Percentiles rank a stretch among this genome's conserved stretches.
Conservation (phyloP, 768 basidiomycete genomes). For the Pulveroboletus frians region DNA sequence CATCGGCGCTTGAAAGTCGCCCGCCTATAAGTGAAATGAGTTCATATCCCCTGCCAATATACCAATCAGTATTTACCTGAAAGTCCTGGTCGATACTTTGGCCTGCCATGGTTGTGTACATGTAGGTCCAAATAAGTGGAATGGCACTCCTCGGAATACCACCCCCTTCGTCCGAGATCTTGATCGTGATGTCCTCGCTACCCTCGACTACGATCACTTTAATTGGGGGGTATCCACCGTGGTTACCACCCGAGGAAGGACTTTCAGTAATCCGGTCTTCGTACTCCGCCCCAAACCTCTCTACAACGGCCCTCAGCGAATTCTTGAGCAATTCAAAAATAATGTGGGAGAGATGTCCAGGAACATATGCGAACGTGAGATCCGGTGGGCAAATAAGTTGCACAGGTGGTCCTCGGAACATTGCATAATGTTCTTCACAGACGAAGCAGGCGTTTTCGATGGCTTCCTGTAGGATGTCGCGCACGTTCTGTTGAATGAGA, state of each 20-base stretch:
- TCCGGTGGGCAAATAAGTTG: constrained; percentile 89
- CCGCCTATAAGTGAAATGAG: constrained; percentile 39
- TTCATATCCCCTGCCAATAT: not conserved
- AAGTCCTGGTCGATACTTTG: constrained; percentile 74
- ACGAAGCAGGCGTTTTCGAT: constrained; percentile 95
- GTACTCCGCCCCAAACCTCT: constrained; percentile 77
- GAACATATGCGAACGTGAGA: constrained; percentile 90
- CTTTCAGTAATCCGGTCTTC: constrained; percentile 39
- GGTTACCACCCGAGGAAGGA: not conserved
- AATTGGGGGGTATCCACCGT: constrained; percentile 20
- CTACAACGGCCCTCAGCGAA: constrained; percentile 92
- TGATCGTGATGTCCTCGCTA: constrained; percentile 98
- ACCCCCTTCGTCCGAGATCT: constrained; percentile 96
- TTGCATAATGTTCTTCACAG: constrained; percentile 92
- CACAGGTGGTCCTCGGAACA: constrained; percentile 94
- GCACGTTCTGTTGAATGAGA: constrained; percentile 60
- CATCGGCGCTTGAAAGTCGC: constrained; percentile 97
- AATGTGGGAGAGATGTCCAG: constrained; percentile 94
- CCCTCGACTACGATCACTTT: constrained; percentile 81
- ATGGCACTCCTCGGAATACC: constrained; percentile 81
- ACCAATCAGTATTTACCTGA: constrained; percentile 20
- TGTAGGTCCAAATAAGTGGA: constrained; percentile 97
- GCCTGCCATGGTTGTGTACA: constrained; percentile 83
- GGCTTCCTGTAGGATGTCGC: constrained; percentile 93
- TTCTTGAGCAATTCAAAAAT: constrained; percentile 97